Conservation (phyloP, 2,329 filamentous ascomycete genomes). For the Zasmidium cellare region DNA sequence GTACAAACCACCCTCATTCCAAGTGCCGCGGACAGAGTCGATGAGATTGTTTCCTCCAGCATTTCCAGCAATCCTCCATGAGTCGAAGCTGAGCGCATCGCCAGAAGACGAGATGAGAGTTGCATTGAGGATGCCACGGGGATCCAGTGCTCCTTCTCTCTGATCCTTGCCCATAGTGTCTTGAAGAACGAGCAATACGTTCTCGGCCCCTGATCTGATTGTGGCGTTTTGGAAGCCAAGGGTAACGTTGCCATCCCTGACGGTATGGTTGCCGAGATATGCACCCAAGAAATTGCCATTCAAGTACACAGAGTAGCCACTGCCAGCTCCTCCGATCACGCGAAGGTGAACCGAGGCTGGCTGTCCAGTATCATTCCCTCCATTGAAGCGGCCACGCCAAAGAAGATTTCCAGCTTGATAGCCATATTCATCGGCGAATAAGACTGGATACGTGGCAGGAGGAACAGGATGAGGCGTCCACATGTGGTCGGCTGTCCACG, state of each 20-base stretch:
- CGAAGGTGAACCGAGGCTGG: conserved; percentile 52
- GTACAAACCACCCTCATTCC: conserved; percentile 60
- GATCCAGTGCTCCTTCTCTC: conserved; percentile 48
- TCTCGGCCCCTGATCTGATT: conserved; percentile 34
- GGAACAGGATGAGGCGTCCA: conserved; percentile 39
- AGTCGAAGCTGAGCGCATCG: conserved; percentile 41
- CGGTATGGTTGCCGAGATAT: conserved; percentile 51
- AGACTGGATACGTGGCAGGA: conserved; percentile 40
- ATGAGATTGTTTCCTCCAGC: conserved; percentile 55
- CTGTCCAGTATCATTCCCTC: conserved; percentile 25
- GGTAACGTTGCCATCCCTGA: conserved; percentile 38
- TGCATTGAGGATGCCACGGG: conserved; percentile 55
- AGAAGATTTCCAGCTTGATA: conserved; percentile 44
- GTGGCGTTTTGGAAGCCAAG: conserved; percentile 55
- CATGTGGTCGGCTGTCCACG: conserved; percentile 38
- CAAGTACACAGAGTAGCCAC: conserved; percentile 59
- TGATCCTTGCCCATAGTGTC: conserved; percentile 63
- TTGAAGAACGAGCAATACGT: conserved; percentile 57
- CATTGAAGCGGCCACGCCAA: conserved; percentile 44
- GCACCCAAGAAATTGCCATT: conserved; percentile 60
- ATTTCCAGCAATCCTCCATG: conserved; percentile 60
- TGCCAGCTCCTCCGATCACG: conserved; percentile 55
- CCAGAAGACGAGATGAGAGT: conserved; percentile 44
- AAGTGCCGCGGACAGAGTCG: conserved; percentile 57
- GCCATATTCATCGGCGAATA: conserved; percentile 45